phyloP scores from a whole-genome alignment of 306 rosid genomes.

The Myrica gale region DNA sequence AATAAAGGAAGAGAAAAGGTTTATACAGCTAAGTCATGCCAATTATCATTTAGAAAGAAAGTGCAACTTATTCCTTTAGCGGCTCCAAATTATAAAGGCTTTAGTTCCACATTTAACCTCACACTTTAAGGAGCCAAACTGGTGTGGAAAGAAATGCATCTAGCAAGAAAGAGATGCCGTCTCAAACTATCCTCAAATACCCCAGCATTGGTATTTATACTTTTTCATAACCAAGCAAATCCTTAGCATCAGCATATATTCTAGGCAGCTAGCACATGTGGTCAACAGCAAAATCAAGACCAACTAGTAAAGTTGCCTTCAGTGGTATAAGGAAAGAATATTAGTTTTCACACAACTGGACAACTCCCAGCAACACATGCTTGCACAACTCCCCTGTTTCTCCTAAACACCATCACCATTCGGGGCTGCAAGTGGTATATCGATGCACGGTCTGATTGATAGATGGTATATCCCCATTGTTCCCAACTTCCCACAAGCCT shows the following conservation, averaged over 20 bases:
- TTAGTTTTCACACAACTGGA: too few species aligned
- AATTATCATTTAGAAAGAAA: neutral
- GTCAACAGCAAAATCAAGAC: conserved; percentile 1
- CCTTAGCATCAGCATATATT: neutral
- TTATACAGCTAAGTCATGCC: neutral
- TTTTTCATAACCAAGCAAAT: neutral
- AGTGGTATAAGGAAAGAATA: neutral
- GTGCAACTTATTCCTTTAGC: neutral
- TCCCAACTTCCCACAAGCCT: too few species aligned
- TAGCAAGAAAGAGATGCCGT: neutral
- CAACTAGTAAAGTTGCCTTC: neutral
- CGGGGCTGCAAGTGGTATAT: too few species aligned
- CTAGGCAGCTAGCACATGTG: neutral
- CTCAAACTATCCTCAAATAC: neutral
- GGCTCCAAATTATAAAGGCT: neutral
- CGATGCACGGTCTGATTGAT: too few species aligned
- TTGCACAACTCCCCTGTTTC: too few species aligned
- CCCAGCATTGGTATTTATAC: neutral
- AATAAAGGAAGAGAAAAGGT: neutral
- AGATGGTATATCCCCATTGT: too few species aligned
- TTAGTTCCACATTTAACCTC: neutral
- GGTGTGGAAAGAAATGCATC: neutral
- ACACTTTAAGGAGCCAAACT: neutral
- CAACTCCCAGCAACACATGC: too few species aligned
- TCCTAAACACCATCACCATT: too few species aligned